A percentile compares a stretch with the other conserved stretches of the same genome.
These are phyloP conservation scores for Gossypium herbaceum DNA, from an alignment of 345 rosid genomes.

Conservation along the genomic window DNA sequence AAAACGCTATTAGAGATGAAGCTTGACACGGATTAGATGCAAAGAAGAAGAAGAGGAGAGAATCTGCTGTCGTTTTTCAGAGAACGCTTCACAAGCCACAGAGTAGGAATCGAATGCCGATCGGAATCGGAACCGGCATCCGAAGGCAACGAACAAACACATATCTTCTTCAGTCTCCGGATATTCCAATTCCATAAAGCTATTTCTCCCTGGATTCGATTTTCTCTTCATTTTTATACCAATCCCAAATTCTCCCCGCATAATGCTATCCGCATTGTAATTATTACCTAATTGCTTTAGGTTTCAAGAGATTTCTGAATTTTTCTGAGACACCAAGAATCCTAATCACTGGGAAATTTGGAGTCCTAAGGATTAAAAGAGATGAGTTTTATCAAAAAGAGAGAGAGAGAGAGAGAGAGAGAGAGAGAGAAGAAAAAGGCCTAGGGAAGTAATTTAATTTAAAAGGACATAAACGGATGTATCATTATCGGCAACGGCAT, in stretches of 20 bases:
- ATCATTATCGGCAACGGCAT: conserved; percentile 7
- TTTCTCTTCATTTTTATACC: conserved; percentile 21
- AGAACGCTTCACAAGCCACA: conserved; percentile 43
- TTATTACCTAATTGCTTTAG: background rate
- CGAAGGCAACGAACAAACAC: conserved; percentile 13
- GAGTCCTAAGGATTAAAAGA: background rate
- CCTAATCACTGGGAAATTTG: background rate
- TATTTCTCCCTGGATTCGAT: conserved; percentile 14
- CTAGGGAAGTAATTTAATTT: background rate
- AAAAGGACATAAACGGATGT: background rate
- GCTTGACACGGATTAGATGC: conserved; percentile 4
- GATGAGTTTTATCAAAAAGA: too few relatives aligned
- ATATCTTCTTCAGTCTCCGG: conserved; percentile 20
- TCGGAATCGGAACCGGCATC: conserved; percentile 34
- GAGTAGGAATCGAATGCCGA: conserved; percentile 41
- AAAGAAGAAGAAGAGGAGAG: background rate
- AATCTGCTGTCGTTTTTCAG: conserved; percentile 25
- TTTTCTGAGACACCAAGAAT: background rate
- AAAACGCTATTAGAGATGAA: conserved; percentile 11
- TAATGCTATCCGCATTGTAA: conserved; percentile 9
- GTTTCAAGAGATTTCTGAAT: background rate
- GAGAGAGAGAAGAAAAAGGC: background rate
- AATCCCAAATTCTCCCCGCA: conserved; percentile 9
- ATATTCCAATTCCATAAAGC: conserved; percentile 12
- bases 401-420: too few relatives aligned